Evolutionary conservation across 2,329 filamentous ascomycete genomes (phyloP).

Genomic region (Huntiella bhutanensis): DNA sequence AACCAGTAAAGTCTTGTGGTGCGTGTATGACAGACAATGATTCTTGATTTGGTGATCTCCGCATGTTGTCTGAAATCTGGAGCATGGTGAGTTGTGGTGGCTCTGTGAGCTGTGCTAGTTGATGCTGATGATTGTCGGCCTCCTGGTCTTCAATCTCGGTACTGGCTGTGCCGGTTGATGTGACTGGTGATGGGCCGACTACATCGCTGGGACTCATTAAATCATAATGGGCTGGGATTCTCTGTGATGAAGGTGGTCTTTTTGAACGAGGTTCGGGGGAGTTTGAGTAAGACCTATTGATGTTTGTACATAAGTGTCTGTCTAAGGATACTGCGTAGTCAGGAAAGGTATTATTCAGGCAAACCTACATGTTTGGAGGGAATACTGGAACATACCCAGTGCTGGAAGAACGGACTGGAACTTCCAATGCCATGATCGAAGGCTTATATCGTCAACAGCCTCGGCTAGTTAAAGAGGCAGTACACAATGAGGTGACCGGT

Average conservation of each 20-base stretch:
- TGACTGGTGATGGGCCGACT: constrained; percentile 67
- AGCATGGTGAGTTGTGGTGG: constrained; percentile 22
- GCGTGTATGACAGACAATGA: constrained; percentile 83
- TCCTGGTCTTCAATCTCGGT: constrained; percentile 72
- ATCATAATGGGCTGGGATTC: constrained; percentile 33
- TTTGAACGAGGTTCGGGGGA: constrained; percentile 26
- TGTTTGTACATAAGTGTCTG: neutral
- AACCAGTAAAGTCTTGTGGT: constrained; percentile 61
- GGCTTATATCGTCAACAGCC: too few relatives aligned
- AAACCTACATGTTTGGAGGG: constrained; percentile 18
- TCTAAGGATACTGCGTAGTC: neutral
- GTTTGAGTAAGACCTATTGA: constrained; percentile 24
- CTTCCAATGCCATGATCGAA: constrained; percentile 37
- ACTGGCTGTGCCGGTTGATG: constrained; percentile 64
- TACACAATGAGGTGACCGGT: too few relatives aligned
- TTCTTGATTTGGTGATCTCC: constrained; percentile 49
- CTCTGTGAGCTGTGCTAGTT: neutral
- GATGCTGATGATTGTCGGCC: constrained; percentile 34
- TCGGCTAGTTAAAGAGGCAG: too few relatives aligned
- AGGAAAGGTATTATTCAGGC: neutral
- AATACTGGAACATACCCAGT: constrained; percentile 25
- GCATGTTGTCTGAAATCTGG: constrained; percentile 34
- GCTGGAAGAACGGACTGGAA: constrained; percentile 42
- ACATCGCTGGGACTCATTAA: constrained; percentile 46
- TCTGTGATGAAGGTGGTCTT: constrained; percentile 31